Percentiles rank a stretch among this genome's conserved stretches.
These are phyloP conservation scores for Corniculantispora saksenae DNA, from an alignment of 2,329 filamentous ascomycete species.

Conservation along the genomic window DNA sequence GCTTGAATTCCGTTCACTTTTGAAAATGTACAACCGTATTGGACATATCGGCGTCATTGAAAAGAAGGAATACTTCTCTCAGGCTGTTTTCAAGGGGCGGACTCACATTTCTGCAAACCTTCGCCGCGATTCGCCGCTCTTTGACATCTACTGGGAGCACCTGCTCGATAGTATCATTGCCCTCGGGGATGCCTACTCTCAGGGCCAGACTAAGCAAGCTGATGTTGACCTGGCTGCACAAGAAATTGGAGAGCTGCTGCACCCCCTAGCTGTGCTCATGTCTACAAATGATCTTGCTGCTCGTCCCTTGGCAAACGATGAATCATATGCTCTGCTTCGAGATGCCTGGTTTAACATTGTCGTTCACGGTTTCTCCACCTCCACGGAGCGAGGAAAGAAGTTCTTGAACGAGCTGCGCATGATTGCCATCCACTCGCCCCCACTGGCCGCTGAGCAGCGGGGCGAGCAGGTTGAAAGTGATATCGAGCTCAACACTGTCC, in stretches of 20 bases:
- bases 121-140: conserved; percentile 70
- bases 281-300: conserved; percentile 61
- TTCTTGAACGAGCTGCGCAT: conserved; percentile 76
- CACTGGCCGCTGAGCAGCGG: conserved; percentile 83
- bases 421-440: conserved; percentile 83
- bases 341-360: conserved; percentile 99
- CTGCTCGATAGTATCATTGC: conserved; percentile 85
- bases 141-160: conserved; percentile 80
- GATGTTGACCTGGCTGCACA: conserved; percentile 81
- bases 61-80: conserved; percentile 65
- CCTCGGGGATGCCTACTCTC: conserved; percentile 81
- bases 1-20: conserved; percentile 79
- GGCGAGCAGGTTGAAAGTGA: conserved; percentile 92
- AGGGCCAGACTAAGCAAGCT: conserved; percentile 70
- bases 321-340: conserved; percentile 72
- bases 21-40: conserved; percentile 80
- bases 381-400: conserved; percentile 70
- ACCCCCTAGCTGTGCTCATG: conserved; percentile 84
- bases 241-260: conserved; percentile 85
- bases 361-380: conserved; percentile 83
- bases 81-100: conserved; percentile 79
- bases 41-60: conserved; percentile 72
- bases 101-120: conserved; percentile 73
- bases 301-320: conserved; percentile 58
- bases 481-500: conserved; percentile 91